Evolutionary conservation across 1,284 basidiomycete genomes (phyloP), one percentile per base, ranked within the genome.

Genomic region (Gymnopus androsaceus): DNA sequence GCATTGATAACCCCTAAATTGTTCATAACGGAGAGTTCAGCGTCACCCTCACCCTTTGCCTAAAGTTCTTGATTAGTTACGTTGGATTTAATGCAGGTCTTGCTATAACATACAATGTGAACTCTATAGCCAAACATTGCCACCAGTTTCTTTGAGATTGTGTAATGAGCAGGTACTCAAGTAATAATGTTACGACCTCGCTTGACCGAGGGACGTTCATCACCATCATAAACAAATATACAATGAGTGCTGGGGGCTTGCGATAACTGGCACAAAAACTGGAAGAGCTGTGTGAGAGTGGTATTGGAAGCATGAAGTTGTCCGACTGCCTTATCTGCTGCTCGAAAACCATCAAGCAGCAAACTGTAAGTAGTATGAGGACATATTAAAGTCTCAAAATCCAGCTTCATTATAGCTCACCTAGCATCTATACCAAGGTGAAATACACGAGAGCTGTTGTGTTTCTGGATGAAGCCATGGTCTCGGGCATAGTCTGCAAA

Each of bases 11-110:
- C 12, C 11, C 38, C 40, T n/a, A 9, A 5, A 8, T 42, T 28
- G 41, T 42, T 30, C 27, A 53, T 28, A 1, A n/a, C 17, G 9
- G 41, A 38, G 8, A 53, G 30, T 44, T 53, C 51, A 21, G 51
- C 51, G 17, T 53, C 51, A 19, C 40, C 51, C 21, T 53, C 51
- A n/a, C 51, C 51, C 1, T 14, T 11, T 31, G 51, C 51, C 51
- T 53, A 25, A 1, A 4, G 23, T 5, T 4, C 15, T 14, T 27
- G 12, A 25, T 30, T 11, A 14, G 17, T 31, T 12, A 3, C 6
- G 23, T 27, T 36, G 15, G 23, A 21, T 15, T 1, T 14, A 19
- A 7, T 14, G n/a, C n/a, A 37, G 36, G 42, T 17, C n/a, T 21
- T 21, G 12, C 5, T 4, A n/a, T n/a, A 33, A 25, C 51, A 5